A percentile compares a stretch with the other conserved stretches of the same genome.
Conservation (phyloP, 176 grass and related monocot species). For the maize (Zea mays) region Zm-B73-REFERENCE-NAM-5.0 NC_050101.1:132287501-132288000, state of each 20-base stretch:
- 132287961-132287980: not conserved
- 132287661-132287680: not conserved
- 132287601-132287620: not conserved
- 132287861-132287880: not conserved
- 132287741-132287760: not conserved
- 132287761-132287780: not conserved
- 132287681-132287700: not conserved
- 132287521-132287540: not conserved
- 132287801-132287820: not conserved
- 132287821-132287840: not conserved
- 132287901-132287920: not conserved
- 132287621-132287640: not conserved
- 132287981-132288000: constrained; percentile 19
- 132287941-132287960: not conserved
- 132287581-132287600: not conserved
- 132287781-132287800: not conserved
- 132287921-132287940: not conserved
- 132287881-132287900: not conserved
- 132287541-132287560: not conserved
- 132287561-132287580: not conserved
- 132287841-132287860: not conserved
- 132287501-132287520: constrained; percentile 24
- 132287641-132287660: not conserved
- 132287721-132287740: not conserved
- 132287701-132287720: not conserved